Evolutionary conservation across 164 flowering plant species (phyloP).

Genomic region (Santalum album): DNA sequence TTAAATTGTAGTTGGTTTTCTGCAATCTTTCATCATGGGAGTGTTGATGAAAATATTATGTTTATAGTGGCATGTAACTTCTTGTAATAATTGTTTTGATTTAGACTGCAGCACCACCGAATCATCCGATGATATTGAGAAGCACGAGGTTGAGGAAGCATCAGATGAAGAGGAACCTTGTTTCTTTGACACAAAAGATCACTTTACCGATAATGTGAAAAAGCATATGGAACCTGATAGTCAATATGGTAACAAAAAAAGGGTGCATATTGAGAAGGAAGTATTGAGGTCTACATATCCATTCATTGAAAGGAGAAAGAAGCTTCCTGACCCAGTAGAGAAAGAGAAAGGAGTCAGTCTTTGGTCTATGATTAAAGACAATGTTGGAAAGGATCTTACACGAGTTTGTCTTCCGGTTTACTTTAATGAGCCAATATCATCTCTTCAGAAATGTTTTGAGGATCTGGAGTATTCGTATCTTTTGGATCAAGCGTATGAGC

Average conservation of each 20-base stretch:
- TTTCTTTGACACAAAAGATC: constrained; percentile 63
- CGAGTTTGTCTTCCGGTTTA: constrained; percentile 91
- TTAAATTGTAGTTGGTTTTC: neutral
- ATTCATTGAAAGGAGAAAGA: constrained; percentile 49
- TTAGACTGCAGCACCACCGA: constrained; percentile 83
- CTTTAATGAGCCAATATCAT: constrained; percentile 91
- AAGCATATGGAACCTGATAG: constrained; percentile 15
- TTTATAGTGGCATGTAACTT: no score
- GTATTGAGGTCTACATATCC: constrained; percentile 14
- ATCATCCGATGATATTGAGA: constrained; percentile 87
- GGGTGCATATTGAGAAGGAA: constrained; percentile 20
- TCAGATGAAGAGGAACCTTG: constrained; percentile 72
- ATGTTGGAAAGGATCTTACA: constrained; percentile 87
- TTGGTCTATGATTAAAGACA: constrained; percentile 95
- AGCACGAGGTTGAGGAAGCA: constrained; percentile 68
- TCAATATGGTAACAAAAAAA: no score
- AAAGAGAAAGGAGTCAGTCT: constrained; percentile 90
- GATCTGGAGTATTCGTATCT: constrained; percentile 85
- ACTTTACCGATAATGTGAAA: constrained; percentile 24
- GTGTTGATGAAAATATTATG: no score
- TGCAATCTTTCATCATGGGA: neutral
- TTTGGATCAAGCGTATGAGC: constrained; percentile 71
- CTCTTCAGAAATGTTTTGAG: constrained; percentile 90
- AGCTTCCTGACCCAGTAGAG: constrained; percentile 78
- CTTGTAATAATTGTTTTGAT: constrained; percentile 11